Percentiles rank a stretch among this genome's conserved stretches.
phyloP scores from a whole-genome alignment of 192 early-diverging fungal species.

The Blastocladiella britannica region DNA sequence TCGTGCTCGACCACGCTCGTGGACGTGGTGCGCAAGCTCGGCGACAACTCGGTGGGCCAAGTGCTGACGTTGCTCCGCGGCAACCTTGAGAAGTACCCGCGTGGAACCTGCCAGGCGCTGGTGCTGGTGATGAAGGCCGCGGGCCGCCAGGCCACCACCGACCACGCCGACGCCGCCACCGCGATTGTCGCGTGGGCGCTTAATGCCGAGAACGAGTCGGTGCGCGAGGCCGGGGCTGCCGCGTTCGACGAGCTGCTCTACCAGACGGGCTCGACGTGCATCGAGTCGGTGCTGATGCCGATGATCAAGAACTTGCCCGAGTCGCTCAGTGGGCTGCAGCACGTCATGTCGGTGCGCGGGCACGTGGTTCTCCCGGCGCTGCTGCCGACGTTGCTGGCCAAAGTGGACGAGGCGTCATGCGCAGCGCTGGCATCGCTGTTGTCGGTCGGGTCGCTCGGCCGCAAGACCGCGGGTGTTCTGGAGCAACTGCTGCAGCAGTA shows the following conservation, averaged over 20 bases:
- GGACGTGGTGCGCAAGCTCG: slow-evolving; percentile 85
- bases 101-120: slow-evolving; percentile 84
- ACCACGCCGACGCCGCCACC: slow-evolving; percentile 68
- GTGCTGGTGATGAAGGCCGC: slow-evolving; percentile 77
- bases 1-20: slow-evolving; percentile 79
- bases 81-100: slow-evolving; percentile 43
- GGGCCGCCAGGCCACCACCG: slow-evolving; percentile 52
- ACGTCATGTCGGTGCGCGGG: slow-evolving; percentile 92
- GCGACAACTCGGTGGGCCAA: slow-evolving; percentile 66
- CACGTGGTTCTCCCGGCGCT: slow-evolving; percentile 95
- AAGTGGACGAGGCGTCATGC: slow-evolving; percentile 47
- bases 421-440: slow-evolving; percentile 72
- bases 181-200: slow-evolving; percentile 66
- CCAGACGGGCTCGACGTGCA: slow-evolving; percentile 69
- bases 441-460: slow-evolving; percentile 10
- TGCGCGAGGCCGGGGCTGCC: slow-evolving; percentile 77
- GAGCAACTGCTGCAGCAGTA: not conserved
- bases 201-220: slow-evolving; percentile 59
- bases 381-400: slow-evolving; percentile 77
- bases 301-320: slow-evolving; percentile 53
- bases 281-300: slow-evolving; percentile 81
- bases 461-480: not conserved
- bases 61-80: slow-evolving; percentile 80
- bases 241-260: slow-evolving; percentile 90
- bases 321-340: slow-evolving; percentile 79